Base-by-base conservation (phyloP, 371 early-diverging fungal species). In the Saksenaea vasiformis region DNA sequence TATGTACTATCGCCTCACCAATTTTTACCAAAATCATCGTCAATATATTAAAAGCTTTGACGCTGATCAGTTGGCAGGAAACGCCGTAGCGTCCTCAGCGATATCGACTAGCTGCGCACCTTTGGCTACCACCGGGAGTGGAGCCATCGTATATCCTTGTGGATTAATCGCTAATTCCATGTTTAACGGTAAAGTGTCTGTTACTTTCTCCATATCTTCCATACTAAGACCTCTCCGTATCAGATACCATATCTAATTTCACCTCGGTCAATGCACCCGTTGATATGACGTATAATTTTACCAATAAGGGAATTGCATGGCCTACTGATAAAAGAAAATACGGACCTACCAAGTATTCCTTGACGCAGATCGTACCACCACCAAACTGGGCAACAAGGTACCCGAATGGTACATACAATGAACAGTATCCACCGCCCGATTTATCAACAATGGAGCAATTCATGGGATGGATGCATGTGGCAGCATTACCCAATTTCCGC, bases 381-480 rank as follows among this genome's bases (percentile, higher is more conserved):
- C 93, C 92, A 26, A 88, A 91, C 75, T 93, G 95, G 94, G 71
- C 64, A 19, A 56, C 56, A 5, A 76, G 85, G 3, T 91, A 84
- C 60, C 83, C 85, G 1, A 72, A 88, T 61, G 91, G 90, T 4
- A 55, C 47, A 22, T 91, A 89, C 64, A 76, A 77, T n/a, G 83
- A 64, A 19, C 77, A 78, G 28, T 44, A 78, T 55, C 85, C 84
- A 35, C 91, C 92, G 28, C 95, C 93, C 5, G 86, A 94, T 58
- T 71, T 92, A 26, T 68, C 80, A 10, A 69, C 65, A 14, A 83
- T 89, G 78, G 93, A 98, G 78, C 84, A 91, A 51, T 91, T 99
- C 67, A 92, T 95, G 77, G 98, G 98, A n/a, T 99, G 99, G 99
- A 98, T 99, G 96, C 89, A 96, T 51, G 91, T 94, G 0, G 94